Evolutionary conservation across 345 rosid genomes (phyloP).

Genomic region (Firmiana major): DNA sequence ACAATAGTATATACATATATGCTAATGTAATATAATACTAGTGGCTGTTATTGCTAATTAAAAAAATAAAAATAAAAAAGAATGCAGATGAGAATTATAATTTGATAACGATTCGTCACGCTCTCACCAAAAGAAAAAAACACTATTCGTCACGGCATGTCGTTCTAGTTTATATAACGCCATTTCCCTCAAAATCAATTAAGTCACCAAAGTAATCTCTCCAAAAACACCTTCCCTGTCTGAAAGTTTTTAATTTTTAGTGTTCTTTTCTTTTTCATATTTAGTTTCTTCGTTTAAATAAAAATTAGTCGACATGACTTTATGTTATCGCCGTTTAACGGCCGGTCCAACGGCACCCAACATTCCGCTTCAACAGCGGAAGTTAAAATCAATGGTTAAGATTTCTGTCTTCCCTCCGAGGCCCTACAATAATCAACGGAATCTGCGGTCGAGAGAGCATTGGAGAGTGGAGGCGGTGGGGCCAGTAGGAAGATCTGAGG

Average conservation of each 20-base stretch:
- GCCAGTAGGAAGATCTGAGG: constrained; percentile 38
- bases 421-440: constrained; percentile 23
- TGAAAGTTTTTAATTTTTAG: background rate
- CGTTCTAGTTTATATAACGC: background rate
- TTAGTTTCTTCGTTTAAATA: background rate
- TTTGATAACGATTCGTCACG: background rate
- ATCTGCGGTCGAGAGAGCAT: constrained; percentile 29
- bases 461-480: constrained; percentile 24
- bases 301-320: constrained; percentile 39
- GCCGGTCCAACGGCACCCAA: constrained; percentile 27
- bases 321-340: constrained; percentile 45
- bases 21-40: too few species aligned
- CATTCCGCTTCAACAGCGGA: constrained; percentile 23
- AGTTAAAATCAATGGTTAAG: constrained; percentile 21
- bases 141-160: background rate
- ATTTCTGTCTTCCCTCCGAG: constrained; percentile 27
- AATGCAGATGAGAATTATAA: background rate
- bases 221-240: background rate
- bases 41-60: too few species aligned
- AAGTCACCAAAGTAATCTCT: background rate
- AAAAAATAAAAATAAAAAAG: too few species aligned
- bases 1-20: too few species aligned
- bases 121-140: too few species aligned
- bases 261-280: background rate
- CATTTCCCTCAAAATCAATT: background rate